phyloP scores from a whole-genome alignment of 345 rosid species.

The Zanthoxylum bungeanum region DNA sequence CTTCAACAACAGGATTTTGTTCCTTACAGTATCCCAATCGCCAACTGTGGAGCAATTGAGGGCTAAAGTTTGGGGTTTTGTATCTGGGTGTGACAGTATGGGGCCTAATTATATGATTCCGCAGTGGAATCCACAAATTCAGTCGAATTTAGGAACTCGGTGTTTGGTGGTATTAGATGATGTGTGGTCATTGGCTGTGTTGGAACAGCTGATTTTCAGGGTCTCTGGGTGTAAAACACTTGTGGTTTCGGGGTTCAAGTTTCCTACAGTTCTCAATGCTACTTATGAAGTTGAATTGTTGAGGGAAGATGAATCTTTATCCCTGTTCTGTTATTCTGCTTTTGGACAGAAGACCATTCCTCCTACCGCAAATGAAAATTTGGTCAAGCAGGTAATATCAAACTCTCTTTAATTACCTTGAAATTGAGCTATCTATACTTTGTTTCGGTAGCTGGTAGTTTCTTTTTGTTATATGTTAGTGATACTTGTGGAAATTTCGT shows the following conservation, averaged over 20 bases:
- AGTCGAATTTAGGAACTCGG: constrained; percentile 19
- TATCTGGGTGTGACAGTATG: constrained; percentile 38
- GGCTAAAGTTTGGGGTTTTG: constrained; percentile 35
- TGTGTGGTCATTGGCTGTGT: constrained; percentile 65
- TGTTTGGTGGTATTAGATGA: constrained; percentile 76
- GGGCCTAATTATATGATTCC: constrained; percentile 25
- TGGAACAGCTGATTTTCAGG: constrained; percentile 53
- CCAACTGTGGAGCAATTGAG: constrained; percentile 58
- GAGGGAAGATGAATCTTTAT: constrained; percentile 56
- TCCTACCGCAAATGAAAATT: constrained; percentile 35
- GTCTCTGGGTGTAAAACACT: constrained; percentile 62
- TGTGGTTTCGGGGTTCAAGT: constrained; percentile 71
- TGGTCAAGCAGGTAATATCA: constrained; percentile 67
- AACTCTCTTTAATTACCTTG: not conserved
- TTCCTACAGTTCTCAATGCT: constrained; percentile 31
- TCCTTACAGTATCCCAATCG: constrained; percentile 81
- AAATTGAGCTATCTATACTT: not conserved
- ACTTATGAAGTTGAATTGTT: constrained; percentile 63
- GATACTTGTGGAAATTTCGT: not conserved
- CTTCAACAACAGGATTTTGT: constrained; percentile 52
- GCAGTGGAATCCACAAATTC: constrained; percentile 33
- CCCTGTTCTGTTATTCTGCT: constrained; percentile 72
- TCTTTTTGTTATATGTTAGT: not conserved
- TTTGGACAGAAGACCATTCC: constrained; percentile 67
- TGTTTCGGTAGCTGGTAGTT: not conserved